Evolutionary conservation across 371 early-diverging fungal genomes (phyloP).

Genomic region (Rhizopus sp.): DNA sequence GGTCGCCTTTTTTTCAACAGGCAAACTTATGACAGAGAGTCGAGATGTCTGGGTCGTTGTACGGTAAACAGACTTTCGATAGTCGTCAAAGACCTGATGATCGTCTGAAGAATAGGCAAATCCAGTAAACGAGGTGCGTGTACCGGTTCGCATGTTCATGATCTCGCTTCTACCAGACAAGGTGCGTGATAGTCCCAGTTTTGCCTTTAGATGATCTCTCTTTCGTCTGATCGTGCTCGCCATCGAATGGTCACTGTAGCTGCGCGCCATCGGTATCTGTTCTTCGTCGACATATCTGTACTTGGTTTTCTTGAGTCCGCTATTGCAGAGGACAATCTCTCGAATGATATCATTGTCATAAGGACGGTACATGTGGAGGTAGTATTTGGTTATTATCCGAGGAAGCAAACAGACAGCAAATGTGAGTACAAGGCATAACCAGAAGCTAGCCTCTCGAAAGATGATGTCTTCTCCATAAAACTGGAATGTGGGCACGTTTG

Average conservation of each 20-base stretch:
- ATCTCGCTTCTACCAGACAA: slow-evolving; percentile 38
- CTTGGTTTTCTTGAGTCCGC: not conserved
- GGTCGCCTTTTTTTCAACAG: not conserved
- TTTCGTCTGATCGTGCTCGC: slow-evolving; percentile 2
- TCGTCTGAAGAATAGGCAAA: slow-evolving; percentile 55
- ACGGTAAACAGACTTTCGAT: slow-evolving; percentile 47
- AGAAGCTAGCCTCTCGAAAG: slow-evolving; percentile 57
- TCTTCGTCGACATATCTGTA: slow-evolving; percentile 8
- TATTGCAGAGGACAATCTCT: slow-evolving; percentile 48
- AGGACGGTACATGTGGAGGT: slow-evolving; percentile 55
- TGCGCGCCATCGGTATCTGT: slow-evolving; percentile 5
- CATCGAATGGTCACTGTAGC: slow-evolving; percentile 1
- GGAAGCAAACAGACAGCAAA: slow-evolving; percentile 58
- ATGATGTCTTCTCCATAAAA: slow-evolving; percentile 56
- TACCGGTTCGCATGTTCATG: slow-evolving; percentile 52
- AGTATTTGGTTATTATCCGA: slow-evolving; percentile 49
- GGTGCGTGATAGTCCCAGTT: slow-evolving; percentile 23
- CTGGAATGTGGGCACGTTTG: slow-evolving; percentile 38
- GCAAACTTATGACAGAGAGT: slow-evolving; percentile 15
- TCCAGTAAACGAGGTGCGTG: slow-evolving; percentile 47
- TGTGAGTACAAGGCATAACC: slow-evolving; percentile 51
- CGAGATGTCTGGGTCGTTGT: slow-evolving; percentile 17
- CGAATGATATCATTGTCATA: slow-evolving; percentile 67
- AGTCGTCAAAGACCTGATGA: slow-evolving; percentile 43
- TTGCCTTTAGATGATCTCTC: slow-evolving; percentile 3